These are phyloP conservation scores for Bipolaris cookei DNA, from an alignment of 2,329 filamentous ascomycete species.

Conservation along the genomic window DNA sequence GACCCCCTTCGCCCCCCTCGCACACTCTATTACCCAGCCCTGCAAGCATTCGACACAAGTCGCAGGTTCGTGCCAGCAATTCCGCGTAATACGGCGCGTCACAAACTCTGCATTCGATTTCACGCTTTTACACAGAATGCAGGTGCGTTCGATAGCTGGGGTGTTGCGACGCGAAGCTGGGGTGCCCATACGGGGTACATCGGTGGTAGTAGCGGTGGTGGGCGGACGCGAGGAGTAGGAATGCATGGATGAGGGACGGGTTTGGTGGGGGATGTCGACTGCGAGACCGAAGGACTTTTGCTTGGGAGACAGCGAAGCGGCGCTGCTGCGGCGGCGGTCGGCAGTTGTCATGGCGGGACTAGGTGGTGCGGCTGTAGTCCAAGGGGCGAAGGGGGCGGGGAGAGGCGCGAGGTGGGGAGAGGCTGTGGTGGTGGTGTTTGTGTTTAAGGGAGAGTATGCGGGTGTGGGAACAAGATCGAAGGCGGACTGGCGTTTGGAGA, in stretches of 20 bases:
- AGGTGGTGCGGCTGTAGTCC: slow-evolving; percentile 26
- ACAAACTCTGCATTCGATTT: slow-evolving; percentile 32
- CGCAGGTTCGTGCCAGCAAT: slow-evolving; percentile 39
- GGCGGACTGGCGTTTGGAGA: slow-evolving; percentile 18
- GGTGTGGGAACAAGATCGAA: slow-evolving; percentile 30
- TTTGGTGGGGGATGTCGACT: slow-evolving; percentile 15
- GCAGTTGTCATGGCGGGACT: slow-evolving; percentile 27
- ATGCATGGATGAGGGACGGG: slow-evolving; percentile 24
- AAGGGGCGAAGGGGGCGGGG: slow-evolving; percentile 33
- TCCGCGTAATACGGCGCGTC: slow-evolving; percentile 27
- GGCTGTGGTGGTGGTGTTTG: slow-evolving; percentile 2
- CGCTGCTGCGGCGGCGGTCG: slow-evolving; percentile 20
- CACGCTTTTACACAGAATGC: slow-evolving; percentile 36
- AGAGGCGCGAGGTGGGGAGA: slow-evolving; percentile 17
- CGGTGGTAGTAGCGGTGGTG: neutral
- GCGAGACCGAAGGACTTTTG: slow-evolving; percentile 13
- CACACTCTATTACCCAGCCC: slow-evolving; percentile 32
- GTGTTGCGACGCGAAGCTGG: slow-evolving; percentile 25
- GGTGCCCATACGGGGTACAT: slow-evolving; percentile 14
- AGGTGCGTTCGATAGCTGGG: slow-evolving; percentile 29
- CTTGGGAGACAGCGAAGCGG: slow-evolving; percentile 19
- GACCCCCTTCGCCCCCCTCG: slow-evolving; percentile 23
- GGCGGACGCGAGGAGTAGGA: slow-evolving; percentile 8
- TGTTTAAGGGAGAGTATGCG: slow-evolving; percentile 29
- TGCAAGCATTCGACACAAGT: slow-evolving; percentile 38